These are phyloP conservation scores for Fusarium mundagurra DNA, from an alignment of 2,329 filamentous ascomycete genomes.

Conservation along the genomic window DNA sequence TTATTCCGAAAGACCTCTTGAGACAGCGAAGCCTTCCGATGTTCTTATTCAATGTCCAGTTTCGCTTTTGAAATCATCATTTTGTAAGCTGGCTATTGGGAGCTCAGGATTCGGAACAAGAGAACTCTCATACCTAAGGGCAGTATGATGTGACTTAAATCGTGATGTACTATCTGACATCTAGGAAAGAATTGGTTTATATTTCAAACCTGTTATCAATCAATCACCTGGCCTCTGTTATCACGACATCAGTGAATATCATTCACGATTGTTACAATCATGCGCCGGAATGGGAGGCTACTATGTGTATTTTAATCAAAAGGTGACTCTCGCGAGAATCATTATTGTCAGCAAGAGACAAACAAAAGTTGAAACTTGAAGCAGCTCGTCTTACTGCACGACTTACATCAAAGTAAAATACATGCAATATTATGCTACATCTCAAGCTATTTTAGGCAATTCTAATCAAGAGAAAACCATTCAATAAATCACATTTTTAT, in stretches of 20 bases:
- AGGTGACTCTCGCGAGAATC: too few relatives aligned
- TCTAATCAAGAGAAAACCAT: fast-evolving
- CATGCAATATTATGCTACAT: not conserved
- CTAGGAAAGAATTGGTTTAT: not conserved
- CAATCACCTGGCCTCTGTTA: too few relatives aligned
- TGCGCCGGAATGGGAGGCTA: too few relatives aligned
- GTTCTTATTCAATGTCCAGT: fast-evolving
- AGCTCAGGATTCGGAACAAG: not conserved
- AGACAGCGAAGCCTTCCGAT: fast-evolving
- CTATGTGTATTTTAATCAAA: too few relatives aligned
- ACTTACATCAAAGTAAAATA: not conserved
- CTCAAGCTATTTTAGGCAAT: too few relatives aligned
- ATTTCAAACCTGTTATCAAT: too few relatives aligned
- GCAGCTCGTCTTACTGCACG: not conserved
- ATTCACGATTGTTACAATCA: not conserved
- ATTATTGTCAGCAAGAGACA: fast-evolving
- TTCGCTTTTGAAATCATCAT: not conserved
- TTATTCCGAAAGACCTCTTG: not conserved
- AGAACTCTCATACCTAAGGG: not conserved
- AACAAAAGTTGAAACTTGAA: not conserved
- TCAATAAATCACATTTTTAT: not conserved
- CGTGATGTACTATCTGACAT: fast-evolving
- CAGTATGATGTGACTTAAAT: not conserved
- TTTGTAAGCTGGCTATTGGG: fast-evolving
- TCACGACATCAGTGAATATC: fast-evolving